A percentile compares a stretch with the other conserved stretches of the same genome.
Conservation (phyloP, 352 stramenopile species). For the Phytophthora kernoviae region DNA sequence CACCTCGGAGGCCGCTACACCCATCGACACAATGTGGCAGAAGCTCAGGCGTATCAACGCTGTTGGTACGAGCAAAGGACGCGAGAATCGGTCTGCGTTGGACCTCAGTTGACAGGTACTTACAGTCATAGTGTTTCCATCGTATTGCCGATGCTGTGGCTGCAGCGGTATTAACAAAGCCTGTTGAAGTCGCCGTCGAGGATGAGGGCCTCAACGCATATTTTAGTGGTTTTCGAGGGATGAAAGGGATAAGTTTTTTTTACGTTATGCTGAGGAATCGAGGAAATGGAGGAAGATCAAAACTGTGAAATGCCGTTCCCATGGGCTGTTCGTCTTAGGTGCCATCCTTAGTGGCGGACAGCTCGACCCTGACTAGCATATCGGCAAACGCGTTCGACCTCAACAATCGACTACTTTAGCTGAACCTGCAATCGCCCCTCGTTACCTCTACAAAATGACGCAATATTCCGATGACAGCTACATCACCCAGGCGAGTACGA, state of each 20-base stretch:
- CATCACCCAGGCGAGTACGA: conserved; percentile 19
- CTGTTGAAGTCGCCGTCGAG: not conserved
- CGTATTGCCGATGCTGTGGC: not conserved
- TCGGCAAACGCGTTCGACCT: conserved; percentile 12
- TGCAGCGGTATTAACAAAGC: too few species aligned
- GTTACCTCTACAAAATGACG: conserved; percentile 14
- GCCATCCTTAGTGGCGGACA: not conserved
- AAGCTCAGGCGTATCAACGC: conserved; percentile 30
- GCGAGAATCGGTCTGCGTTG: conserved; percentile 1
- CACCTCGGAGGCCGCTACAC: not conserved
- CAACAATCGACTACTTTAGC: conserved; percentile 2
- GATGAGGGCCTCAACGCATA: conserved; percentile 8
- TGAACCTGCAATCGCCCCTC: not conserved
- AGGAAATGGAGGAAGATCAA: conserved; percentile 4
- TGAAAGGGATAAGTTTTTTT: not conserved
- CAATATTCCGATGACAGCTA: conserved; percentile 11
- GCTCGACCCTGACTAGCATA: conserved; percentile 4
- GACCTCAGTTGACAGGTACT: not conserved
- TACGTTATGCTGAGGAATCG: conserved; percentile 2
- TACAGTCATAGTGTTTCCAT: not conserved
- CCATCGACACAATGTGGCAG: conserved; percentile 29
- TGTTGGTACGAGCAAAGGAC: conserved; percentile 5
- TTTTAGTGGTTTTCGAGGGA: conserved; percentile 15
- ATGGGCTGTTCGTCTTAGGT: too few species aligned
- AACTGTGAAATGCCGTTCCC: too few species aligned